These are phyloP conservation scores for Solanum sitiens DNA, from an alignment of 257 asterid species.

Conservation along the genomic window DNA sequence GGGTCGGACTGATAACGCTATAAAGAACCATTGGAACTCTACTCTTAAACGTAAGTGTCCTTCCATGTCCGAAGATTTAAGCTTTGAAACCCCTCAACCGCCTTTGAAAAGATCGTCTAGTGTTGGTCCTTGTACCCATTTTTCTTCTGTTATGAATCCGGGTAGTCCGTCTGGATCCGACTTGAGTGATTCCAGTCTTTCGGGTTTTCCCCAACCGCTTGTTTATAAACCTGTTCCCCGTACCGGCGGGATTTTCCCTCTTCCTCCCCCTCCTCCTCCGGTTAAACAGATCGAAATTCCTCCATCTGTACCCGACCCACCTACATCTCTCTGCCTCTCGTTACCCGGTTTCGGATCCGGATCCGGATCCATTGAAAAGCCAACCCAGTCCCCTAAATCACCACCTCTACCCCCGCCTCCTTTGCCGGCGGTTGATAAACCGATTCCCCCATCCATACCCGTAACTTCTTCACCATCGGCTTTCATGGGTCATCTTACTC, in stretches of 20 bases:
- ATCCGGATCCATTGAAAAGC: neutral
- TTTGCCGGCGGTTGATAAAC: neutral
- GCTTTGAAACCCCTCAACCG: constrained; percentile 46
- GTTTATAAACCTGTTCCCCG: constrained; percentile 41
- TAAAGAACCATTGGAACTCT: constrained; percentile 84
- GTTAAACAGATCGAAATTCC: constrained; percentile 9
- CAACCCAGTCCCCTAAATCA: neutral
- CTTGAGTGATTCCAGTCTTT: constrained; percentile 40
- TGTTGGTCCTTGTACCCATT: constrained; percentile 36
- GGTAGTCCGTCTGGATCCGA: constrained; percentile 68
- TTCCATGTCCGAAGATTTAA: constrained; percentile 63
- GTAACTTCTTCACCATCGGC: neutral
- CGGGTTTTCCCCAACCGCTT: constrained; percentile 26
- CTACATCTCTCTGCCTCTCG: constrained; percentile 47
- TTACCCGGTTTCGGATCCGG: constrained; percentile 36
- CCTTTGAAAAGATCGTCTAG: constrained; percentile 61
- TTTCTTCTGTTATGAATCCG: constrained; percentile 36
- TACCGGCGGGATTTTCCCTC: constrained; percentile 46
- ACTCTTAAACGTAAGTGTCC: constrained; percentile 65
- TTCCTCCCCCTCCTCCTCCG: constrained; percentile 21
- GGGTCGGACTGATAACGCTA: constrained; percentile 82
- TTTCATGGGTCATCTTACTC: neutral
- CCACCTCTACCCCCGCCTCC: neutral
- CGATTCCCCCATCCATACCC: neutral
- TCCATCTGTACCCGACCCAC: constrained; percentile 27